Percentiles rank a stretch among this genome's conserved stretches.
Conservation (phyloP, 1,139 yeast species). For the Pichia sp. region DNA sequence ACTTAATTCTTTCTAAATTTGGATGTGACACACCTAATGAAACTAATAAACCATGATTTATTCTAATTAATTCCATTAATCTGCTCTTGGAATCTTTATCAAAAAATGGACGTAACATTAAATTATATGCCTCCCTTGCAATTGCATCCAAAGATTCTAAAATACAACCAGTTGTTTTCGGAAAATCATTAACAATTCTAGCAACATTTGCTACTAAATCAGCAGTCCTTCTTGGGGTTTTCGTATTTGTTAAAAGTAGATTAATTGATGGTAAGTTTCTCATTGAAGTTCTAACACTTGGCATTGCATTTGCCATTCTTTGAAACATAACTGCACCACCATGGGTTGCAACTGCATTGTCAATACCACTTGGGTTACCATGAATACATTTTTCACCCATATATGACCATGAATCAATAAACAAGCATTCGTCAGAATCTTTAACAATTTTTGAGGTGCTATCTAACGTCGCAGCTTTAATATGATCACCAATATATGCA, state of each 20-base stretch:
- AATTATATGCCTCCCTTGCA: conserved; percentile 61
- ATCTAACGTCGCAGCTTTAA: conserved; percentile 31
- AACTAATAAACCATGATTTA: conserved; percentile 84
- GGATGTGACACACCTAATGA: conserved; percentile 93
- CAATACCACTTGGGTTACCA: conserved; percentile 96
- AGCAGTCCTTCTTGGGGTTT: conserved; percentile 82
- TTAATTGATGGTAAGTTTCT: conserved; percentile 70
- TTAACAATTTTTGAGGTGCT: conserved; percentile 24
- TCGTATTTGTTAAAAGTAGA: conserved; percentile 75
- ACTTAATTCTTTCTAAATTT: conserved; percentile 63
- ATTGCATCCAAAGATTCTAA: conserved; percentile 66
- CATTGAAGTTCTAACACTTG: conserved; percentile 59
- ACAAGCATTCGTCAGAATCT: conserved; percentile 43
- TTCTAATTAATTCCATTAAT: conserved; percentile 61
- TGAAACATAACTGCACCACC: conserved; percentile 96
- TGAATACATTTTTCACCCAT: conserved; percentile 94
- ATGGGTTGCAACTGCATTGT: conserved; percentile 89
- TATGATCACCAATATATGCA: conserved; percentile 53
- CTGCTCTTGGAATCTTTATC: conserved; percentile 39
- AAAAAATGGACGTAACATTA: conserved; percentile 48
- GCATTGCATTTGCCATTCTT: conserved; percentile 49
- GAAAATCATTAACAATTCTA: conserved; percentile 43
- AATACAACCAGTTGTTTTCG: conserved; percentile 50
- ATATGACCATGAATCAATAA: conserved; percentile 81
- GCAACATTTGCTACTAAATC: conserved; percentile 75